These are phyloP conservation scores for Fusarium sp. DNA, from an alignment of 2,329 filamentous ascomycete genomes.

Conservation along the genomic window DNA sequence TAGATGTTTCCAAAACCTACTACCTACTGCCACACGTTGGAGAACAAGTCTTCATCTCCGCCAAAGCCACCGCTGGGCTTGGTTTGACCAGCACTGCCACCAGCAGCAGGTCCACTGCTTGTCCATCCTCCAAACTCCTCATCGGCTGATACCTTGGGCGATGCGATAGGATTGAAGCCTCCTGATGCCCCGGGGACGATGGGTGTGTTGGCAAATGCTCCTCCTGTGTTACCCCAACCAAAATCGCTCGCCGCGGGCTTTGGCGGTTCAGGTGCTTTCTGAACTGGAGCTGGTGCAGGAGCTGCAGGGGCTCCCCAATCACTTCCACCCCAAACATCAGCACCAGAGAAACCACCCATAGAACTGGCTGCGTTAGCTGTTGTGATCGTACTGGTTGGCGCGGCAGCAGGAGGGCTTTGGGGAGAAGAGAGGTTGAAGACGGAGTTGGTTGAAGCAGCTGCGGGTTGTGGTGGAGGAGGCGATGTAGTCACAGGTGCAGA, in stretches of 20 bases:
- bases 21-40: slow-evolving; percentile 89
- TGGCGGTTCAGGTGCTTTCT: slow-evolving; percentile 67
- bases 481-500: slow-evolving; percentile 60
- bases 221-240: slow-evolving; percentile 60
- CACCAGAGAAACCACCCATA: slow-evolving; percentile 53
- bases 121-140: slow-evolving; percentile 98
- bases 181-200: slow-evolving; percentile 70
- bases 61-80: slow-evolving; percentile 68
- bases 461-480: slow-evolving; percentile 52
- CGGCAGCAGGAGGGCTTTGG: slow-evolving; percentile 55
- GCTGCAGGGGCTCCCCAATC: slow-evolving; percentile 78
- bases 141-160: slow-evolving; percentile 80
- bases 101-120: slow-evolving; percentile 65
- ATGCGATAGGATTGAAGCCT: slow-evolving; percentile 62
- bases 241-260: slow-evolving; percentile 66
- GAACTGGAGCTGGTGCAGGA: slow-evolving; percentile 53
- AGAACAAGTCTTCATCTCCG: slow-evolving; percentile 86
- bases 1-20: slow-evolving; percentile 18
- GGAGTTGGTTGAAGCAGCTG: slow-evolving; percentile 61
- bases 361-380: slow-evolving; percentile 43
- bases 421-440: slow-evolving; percentile 81
- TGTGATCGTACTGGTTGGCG: slow-evolving; percentile 51
- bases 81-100: slow-evolving; percentile 49
- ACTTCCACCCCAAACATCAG: slow-evolving; percentile 87
- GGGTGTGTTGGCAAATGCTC: slow-evolving; percentile 64